Base-by-base conservation (phyloP, 2,329 filamentous ascomycete genomes). In the Neonectria sp. region DNA sequence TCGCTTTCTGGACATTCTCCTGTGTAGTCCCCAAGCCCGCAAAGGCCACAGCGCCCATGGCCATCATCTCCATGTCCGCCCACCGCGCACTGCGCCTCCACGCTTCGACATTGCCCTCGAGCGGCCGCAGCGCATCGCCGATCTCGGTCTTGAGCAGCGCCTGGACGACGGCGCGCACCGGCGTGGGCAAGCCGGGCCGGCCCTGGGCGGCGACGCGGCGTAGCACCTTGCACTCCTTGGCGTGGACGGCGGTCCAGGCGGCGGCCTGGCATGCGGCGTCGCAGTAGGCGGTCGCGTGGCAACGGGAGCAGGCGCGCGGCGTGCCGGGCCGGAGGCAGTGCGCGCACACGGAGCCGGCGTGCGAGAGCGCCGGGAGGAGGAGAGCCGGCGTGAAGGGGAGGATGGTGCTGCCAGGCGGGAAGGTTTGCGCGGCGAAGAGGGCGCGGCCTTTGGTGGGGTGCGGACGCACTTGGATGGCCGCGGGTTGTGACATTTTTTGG, bases 281-380 rank as follows among this genome's bases (percentile, higher is more conserved):
- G 79, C 89, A 91, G 81, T 91, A 91, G 29, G 80, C 82, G 4
- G 84, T 83, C 2, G 84, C 81, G 31, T 81, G 83, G 79, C 89
- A 91, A 55, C 82, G 85, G 0, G 85, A 84, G 78, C 89, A 91
- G 25, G 83, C 81, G 48, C 74, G 75, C 27, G 75, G 73, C 35
- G 62, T 63, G 51, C 73, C 71, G 31, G 71, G 60, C 43, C 69
- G 72, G 31, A 89, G 81, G 77, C 88, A 90, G 79, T 84, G 79
- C 68, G 83, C 83, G 81, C 88, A 90, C 35, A 83, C 81, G 17
- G 75, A 71, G 4, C 73, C 56, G 62, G 85, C 80, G 67, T 82
- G 80, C 6, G 81, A 76, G 43, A 81, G 80, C 46, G 84, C 81
- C 4, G 88, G 85, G 27, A 89, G 79, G 21, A 86, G 84, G 52